A percentile compares a stretch with the other conserved stretches of the same genome.
phyloP scores from a whole-genome alignment of 2,329 filamentous ascomycete species.

The Aureobasidium sp. region DNA sequence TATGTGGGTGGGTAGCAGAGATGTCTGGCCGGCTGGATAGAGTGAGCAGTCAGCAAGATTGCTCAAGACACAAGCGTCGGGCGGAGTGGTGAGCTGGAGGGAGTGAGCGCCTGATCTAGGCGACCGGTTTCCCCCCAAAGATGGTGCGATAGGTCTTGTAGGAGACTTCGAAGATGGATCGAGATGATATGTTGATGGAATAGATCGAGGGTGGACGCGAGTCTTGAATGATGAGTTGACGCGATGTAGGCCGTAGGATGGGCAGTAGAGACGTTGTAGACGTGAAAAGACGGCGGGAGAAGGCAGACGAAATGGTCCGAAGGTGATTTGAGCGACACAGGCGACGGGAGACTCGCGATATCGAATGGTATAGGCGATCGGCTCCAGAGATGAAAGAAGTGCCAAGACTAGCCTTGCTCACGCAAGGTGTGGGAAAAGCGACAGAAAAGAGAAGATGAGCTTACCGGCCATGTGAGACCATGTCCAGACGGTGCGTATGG shows the following conservation, averaged over 20 bases:
- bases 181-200: constrained; percentile 29
- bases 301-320: neutral
- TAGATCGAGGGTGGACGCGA: constrained; percentile 13
- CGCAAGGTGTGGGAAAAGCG: neutral
- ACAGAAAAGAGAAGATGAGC: constrained; percentile 32
- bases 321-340: neutral
- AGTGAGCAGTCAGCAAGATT: constrained; percentile 35
- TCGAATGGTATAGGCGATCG: neutral
- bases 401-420: neutral
- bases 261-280: neutral
- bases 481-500: constrained; percentile 19
- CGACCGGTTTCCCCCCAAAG: constrained; percentile 35
- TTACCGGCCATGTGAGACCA: constrained; percentile 51
- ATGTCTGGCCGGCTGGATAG: constrained; percentile 51
- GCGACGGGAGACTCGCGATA: neutral
- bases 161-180: constrained; percentile 27
- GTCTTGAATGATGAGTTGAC: neutral
- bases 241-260: neutral
- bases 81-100: constrained; percentile 26
- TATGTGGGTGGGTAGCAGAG: constrained; percentile 53
- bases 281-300: neutral
- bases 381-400: neutral
- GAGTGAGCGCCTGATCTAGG: constrained; percentile 26
- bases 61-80: constrained; percentile 22
- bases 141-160: constrained; percentile 21